Evolutionary conservation across 148 eudicot genomes (phyloP), one percentile per base, ranked within the genome.

Genomic region (Silene latifolia): DNA sequence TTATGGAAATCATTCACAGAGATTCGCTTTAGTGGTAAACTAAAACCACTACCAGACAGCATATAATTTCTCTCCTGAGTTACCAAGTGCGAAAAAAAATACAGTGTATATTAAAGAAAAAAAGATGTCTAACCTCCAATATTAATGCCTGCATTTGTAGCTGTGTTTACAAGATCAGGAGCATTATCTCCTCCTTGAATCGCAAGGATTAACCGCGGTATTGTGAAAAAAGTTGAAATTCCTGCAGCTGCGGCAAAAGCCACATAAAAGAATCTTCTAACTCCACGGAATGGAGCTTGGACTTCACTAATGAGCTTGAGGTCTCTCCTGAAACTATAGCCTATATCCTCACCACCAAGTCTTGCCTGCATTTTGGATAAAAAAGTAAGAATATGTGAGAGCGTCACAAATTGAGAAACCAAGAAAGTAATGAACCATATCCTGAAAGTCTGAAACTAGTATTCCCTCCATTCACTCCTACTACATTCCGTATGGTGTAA

Each of bases 241-340:
- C 98, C 99, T 0, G 99, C 99, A 85, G 99, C 99, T 59, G 98
- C 94, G 74, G 93, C 82, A 67, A 96, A 82, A 73, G 99, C 98
- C 68, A 90, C 82, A 71, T 90, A 96, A 82, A 96, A 96, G 86
- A 96, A 96, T 80, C 86, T 90, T 65, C 99, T 74, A 65, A 96
- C 84, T 63, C 99, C 99, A 57, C 99, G 97, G 80, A 96, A 96
- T 69, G 99, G 99, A 47, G 99, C 98, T 89, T 96, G 99, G 73
- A 96, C 98, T 85, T 96, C 99, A 82, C 99, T 96, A 44, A 92
- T 96, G 64, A 96, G 99, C 84, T 96, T 96, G 68, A 96, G 94
- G 84, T 96, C 99, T 84, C 99, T 90, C 75, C 97, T 85, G 81
- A 92, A 96, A 83, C 99, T 68, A 79, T 87, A 87, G 63, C 99